Base-by-base conservation (phyloP, 2,329 filamentous ascomycete species). In the Trichoderma asperellum region DNA sequence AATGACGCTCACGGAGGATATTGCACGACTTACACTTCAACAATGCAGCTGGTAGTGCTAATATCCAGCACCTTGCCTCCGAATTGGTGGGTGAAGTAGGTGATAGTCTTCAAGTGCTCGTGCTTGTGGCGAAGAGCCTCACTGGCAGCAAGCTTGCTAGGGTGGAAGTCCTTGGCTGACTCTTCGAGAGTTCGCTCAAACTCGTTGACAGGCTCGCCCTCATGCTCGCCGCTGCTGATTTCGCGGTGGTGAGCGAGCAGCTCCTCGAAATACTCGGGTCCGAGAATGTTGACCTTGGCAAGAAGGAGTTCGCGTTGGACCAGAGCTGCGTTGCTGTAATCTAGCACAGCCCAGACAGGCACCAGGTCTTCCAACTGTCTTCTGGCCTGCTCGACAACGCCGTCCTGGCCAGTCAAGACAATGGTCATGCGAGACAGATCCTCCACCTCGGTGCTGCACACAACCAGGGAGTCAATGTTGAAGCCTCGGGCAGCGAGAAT, bases 371-470 rank as follows among this genome's bases (percentile, higher is more conserved):
- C 96, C 68, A 99, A 85, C 83, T 99, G 96, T 72, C 96, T 88
- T 73, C 96, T 89, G 68, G 96, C 96, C 83, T 99, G 96, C 86
- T 99, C 96, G 34, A 99, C 94, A 43, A 98, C 95, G 67, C 95
- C 95, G 76, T 98, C 96, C 82, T 97, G 94, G 16, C 96, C 96
- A 68, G 94, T 94, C 64, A 99, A 87, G 73, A 99, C 96, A 77
- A 99, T 98, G 69, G 96, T 99, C 96, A 99, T 99, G 78, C 96
- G 94, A 40, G 93, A 97, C 65, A 99, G 86, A 77, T 99, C 96
- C 76, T 95, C 92, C 32, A 99, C 94, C 82, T 99, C 96, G 72
- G 96, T 99, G 82, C 92, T 96, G 85, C 96, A 99, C 71, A 99
- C 96, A 68, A 99, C 96, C 72, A 99, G 86, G 67, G 92, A 97